Evolutionary conservation across 352 stramenopile genomes (phyloP).

Genomic region (Globisporangium viniferum): DNA sequence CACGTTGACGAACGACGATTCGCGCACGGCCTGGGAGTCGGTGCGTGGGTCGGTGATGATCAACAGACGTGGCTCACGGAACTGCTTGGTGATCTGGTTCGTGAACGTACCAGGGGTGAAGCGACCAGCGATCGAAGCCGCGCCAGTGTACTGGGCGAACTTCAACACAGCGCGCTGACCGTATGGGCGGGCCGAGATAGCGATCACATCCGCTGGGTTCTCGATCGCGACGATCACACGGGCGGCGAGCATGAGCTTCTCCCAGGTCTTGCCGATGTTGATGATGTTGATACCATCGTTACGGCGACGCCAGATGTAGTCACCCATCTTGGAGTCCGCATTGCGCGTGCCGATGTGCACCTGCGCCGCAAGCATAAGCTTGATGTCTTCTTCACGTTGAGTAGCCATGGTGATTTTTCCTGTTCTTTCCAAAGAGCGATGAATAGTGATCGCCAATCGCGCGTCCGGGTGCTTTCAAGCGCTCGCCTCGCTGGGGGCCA

Average conservation of each 20-base stretch:
- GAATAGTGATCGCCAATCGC: slow-evolving; percentile 31
- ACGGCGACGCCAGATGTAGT: slow-evolving; percentile 99
- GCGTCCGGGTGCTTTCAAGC: not conserved
- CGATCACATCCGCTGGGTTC: slow-evolving; percentile 99
- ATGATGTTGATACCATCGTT: slow-evolving; percentile 99
- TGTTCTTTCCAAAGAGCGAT: slow-evolving; percentile 56
- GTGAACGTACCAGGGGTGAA: slow-evolving; percentile 99
- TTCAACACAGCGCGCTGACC: slow-evolving; percentile 99
- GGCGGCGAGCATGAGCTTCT: slow-evolving; percentile 99
- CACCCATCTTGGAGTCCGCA: slow-evolving; percentile 97
- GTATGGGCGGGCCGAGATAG: slow-evolving; percentile 98
- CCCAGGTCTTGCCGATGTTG: slow-evolving; percentile 99
- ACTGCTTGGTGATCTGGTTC: slow-evolving; percentile 99
- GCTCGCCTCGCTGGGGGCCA: not conserved
- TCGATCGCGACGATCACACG: slow-evolving; percentile 99
- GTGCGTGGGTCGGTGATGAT: slow-evolving; percentile 99
- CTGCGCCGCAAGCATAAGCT: slow-evolving; percentile 99
- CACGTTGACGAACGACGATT: slow-evolving; percentile 99
- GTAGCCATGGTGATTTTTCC: slow-evolving; percentile 70
- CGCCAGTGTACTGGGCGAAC: slow-evolving; percentile 99
- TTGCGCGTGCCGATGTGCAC: slow-evolving; percentile 99
- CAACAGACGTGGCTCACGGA: slow-evolving; percentile 98
- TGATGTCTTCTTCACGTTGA: slow-evolving; percentile 98
- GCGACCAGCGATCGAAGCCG: slow-evolving; percentile 96
- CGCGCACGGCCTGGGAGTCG: slow-evolving; percentile 96